Evolutionary conservation across 1,284 basidiomycete genomes (phyloP).

Genomic region (Stereum hirsutum): DNA sequence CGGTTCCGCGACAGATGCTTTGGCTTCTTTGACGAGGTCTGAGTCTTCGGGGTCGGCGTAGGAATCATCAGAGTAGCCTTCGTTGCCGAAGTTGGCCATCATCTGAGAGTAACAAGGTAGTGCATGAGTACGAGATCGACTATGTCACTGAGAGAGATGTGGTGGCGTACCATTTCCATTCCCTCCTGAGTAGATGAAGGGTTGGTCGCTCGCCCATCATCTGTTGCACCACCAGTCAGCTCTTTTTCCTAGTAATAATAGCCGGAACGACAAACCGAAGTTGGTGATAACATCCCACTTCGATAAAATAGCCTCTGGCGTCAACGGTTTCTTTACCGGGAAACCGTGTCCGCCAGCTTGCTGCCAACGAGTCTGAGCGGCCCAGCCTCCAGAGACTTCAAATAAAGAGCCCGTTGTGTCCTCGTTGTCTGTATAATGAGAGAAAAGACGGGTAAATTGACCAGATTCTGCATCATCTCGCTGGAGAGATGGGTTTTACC

Average conservation of each 20-base stretch:
- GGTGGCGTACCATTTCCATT: slow-evolving; percentile 47
- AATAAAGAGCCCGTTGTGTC: slow-evolving; percentile 75
- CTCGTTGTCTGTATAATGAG: slow-evolving; percentile 43
- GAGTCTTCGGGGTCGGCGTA: slow-evolving; percentile 83
- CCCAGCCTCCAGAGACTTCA: slow-evolving; percentile 91
- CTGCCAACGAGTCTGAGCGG: slow-evolving; percentile 91
- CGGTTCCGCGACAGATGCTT: slow-evolving; percentile 50
- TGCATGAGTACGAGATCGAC: slow-evolving; percentile 1
- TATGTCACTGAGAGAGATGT: neutral
- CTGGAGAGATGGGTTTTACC: slow-evolving; percentile 25
- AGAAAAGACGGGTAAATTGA: neutral
- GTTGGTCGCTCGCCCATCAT: slow-evolving; percentile 73
- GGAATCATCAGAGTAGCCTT: slow-evolving; percentile 29
- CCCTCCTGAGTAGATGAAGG: slow-evolving; percentile 68
- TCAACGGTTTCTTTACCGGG: slow-evolving; percentile 65
- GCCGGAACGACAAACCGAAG: slow-evolving; percentile 44
- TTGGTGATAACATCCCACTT: slow-evolving; percentile 80
- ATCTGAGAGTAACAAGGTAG: slow-evolving; percentile 31
- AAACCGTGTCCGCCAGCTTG: slow-evolving; percentile 85
- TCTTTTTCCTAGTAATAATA: slow-evolving; percentile 2
- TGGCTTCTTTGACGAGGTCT: slow-evolving; percentile 75
- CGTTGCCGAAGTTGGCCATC: slow-evolving; percentile 77
- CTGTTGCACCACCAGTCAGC: slow-evolving; percentile 20
- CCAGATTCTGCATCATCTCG: neutral
- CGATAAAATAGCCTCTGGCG: slow-evolving; percentile 69